Evolutionary conservation across 371 early-diverging fungal genomes (phyloP).

Genomic region (Mortierella polycephala): DNA sequence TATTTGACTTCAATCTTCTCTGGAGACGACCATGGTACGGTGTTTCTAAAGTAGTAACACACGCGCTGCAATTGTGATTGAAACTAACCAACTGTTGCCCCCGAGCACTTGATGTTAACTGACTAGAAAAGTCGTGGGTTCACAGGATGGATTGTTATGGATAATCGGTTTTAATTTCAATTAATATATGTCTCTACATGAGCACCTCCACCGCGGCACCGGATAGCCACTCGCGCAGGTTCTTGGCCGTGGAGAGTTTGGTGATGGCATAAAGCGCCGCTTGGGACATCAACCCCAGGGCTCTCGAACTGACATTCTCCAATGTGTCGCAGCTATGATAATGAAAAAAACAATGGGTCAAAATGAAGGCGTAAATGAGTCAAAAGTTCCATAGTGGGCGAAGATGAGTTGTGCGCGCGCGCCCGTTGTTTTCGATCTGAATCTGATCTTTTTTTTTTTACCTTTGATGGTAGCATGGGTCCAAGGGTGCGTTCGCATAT

Average conservation of each 20-base stretch:
- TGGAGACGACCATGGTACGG: too few relatives aligned
- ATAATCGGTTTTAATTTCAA: too few relatives aligned
- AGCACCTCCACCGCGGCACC: slow-evolving; percentile 5
- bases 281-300: slow-evolving; percentile 44
- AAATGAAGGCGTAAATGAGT: neutral
- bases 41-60: too few relatives aligned
- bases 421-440: too few relatives aligned
- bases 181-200: too few relatives aligned
- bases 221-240: slow-evolving; percentile 41
- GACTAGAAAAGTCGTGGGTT: too few relatives aligned
- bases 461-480: slow-evolving; percentile 73
- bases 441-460: neutral
- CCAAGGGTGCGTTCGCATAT: slow-evolving; percentile 70
- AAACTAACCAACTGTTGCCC: too few relatives aligned
- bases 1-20: too few relatives aligned
- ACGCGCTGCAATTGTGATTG: too few relatives aligned
- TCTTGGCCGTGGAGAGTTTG: slow-evolving; percentile 28
- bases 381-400: neutral
- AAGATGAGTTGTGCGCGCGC: too few relatives aligned
- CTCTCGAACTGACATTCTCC: slow-evolving; percentile 50
- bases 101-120: too few relatives aligned
- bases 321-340: slow-evolving; percentile 43
- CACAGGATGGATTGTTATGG: too few relatives aligned
- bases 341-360: neutral
- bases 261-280: slow-evolving; percentile 49